Conservation (phyloP, 2,329 filamentous ascomycete species). For the Rutstroemia sydowiana region DNA sequence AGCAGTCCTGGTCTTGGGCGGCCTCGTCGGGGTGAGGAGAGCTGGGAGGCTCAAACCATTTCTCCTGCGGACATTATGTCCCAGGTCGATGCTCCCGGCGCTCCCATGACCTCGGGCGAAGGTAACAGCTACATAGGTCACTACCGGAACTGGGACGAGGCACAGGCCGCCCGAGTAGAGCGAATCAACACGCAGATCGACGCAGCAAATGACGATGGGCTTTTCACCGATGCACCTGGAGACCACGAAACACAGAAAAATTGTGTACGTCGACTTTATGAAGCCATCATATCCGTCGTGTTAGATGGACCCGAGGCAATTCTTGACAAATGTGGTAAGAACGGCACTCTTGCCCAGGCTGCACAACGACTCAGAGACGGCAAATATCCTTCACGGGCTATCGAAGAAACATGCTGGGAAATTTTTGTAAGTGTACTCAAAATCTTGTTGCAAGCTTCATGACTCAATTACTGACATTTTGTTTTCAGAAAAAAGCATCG, state of each 20-base stretch:
- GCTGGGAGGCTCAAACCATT: too few relatives aligned
- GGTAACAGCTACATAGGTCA: neutral
- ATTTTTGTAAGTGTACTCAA: constrained; percentile 16
- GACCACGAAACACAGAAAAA: neutral
- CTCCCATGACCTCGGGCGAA: neutral
- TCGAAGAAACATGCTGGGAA: constrained; percentile 19
- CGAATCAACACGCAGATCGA: neutral
- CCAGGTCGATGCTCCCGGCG: neutral
- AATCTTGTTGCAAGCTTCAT: neutral
- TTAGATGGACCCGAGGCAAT: constrained; percentile 4
- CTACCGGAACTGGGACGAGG: neutral
- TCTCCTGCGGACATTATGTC: too few relatives aligned
- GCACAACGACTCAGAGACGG: constrained; percentile 10
- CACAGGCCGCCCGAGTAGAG: neutral
- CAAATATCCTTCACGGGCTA: constrained; percentile 4
- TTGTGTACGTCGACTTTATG: constrained; percentile 11
- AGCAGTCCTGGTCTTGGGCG: too few relatives aligned
- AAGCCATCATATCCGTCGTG: constrained; percentile 14
- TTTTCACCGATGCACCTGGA: neutral
- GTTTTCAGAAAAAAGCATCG: constrained; percentile 6
- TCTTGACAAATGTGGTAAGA: constrained; percentile 18
- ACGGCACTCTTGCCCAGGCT: constrained; percentile 15
- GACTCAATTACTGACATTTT: neutral
- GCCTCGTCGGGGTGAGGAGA: too few relatives aligned
- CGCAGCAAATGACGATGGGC: neutral